Conservation (phyloP, 208 protist species). For the Histomonas meleagridis region DNA sequence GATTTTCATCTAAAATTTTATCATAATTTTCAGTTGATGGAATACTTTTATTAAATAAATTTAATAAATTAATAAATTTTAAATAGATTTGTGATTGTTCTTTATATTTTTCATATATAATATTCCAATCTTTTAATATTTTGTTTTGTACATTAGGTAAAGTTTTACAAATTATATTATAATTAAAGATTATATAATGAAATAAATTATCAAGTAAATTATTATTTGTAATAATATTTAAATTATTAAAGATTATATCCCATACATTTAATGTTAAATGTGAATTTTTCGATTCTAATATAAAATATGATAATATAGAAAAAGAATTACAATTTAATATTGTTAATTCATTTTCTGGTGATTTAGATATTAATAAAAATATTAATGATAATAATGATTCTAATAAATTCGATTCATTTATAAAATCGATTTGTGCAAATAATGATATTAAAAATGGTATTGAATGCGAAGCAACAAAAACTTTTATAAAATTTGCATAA, state of each 20-base stretch:
- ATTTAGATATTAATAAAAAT: background rate
- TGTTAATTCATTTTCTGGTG: no score
- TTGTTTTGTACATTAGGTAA: no score
- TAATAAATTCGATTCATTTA: background rate
- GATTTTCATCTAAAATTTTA: background rate
- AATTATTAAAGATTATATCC: background rate
- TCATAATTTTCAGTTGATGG: background rate
- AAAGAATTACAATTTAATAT: background rate
- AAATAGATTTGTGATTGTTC: background rate
- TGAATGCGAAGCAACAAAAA: slow-evolving; percentile 4
- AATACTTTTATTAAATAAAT: background rate
- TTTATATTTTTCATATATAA: background rate
- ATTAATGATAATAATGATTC: background rate
- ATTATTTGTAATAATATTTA: background rate
- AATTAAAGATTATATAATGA: background rate
- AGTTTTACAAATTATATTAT: background rate
- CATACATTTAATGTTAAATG: background rate
- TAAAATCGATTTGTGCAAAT: background rate
- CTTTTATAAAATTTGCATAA: background rate
- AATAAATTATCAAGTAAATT: background rate
- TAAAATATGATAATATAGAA: background rate
- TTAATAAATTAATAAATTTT: background rate
- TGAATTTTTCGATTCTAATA: background rate
- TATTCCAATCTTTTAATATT: background rate
- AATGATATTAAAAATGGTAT: background rate